Evolutionary conservation across 768 basidiomycete genomes (phyloP).

Genomic region (Suillus decipiens): DNA sequence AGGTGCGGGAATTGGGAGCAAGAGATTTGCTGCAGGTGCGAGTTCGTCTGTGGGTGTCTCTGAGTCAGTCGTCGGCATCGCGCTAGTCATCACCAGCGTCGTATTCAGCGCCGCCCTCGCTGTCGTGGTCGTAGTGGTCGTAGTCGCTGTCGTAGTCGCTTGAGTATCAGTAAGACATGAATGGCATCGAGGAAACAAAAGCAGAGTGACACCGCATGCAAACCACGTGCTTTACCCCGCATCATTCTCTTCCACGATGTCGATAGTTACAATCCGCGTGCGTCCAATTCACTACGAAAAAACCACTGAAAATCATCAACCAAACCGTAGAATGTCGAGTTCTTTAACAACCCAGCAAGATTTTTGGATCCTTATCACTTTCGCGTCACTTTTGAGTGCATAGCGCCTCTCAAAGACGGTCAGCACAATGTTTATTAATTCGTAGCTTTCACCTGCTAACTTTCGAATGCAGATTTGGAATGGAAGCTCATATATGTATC

Average conservation of each 20-base stretch:
- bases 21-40: constrained; percentile 28
- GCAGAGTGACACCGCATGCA: constrained; percentile 10
- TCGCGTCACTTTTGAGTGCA: constrained; percentile 96
- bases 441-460: not conserved
- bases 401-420: constrained; percentile 87
- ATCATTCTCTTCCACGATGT: constrained; percentile 41
- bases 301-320: not conserved
- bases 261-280: constrained; percentile 71
- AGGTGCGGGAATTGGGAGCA: constrained; percentile 45
- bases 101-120: constrained; percentile 23
- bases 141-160: not conserved
- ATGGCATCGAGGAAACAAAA: constrained; percentile 11
- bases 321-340: constrained; percentile 72
- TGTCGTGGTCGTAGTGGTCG: not conserved
- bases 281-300: constrained; percentile 21
- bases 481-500: constrained; percentile 98
- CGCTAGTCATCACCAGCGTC: not conserved
- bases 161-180: constrained; percentile 1
- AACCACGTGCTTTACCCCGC: constrained; percentile 13
- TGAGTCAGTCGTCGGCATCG: not conserved
- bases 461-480: constrained; percentile 76
- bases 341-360: constrained; percentile 89
- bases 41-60: not conserved
- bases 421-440: constrained; percentile 15
- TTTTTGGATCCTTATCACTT: constrained; percentile 92